phyloP scores from a whole-genome alignment of 495 filamentous ascomycete genomes.

The Xylaria flabelliformis region DNA sequence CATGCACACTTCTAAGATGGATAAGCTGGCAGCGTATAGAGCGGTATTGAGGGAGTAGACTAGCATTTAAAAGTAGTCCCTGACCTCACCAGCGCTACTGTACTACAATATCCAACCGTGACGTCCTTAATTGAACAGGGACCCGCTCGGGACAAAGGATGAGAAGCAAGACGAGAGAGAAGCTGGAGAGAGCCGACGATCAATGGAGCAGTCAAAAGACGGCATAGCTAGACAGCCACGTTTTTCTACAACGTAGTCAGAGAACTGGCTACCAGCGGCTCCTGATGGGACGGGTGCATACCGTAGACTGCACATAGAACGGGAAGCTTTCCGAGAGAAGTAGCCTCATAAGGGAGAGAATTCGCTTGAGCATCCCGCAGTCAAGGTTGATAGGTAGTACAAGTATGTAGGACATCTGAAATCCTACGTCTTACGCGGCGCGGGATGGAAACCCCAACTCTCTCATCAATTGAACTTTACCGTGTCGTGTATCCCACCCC shows the following conservation, averaged over 20 bases:
- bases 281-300: background rate
- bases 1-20: background rate
- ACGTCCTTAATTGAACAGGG: background rate
- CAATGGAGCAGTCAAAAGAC: background rate
- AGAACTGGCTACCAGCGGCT: slow-evolving; percentile 4
- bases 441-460: slow-evolving; percentile 16
- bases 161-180: background rate
- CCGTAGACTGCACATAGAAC: background rate
- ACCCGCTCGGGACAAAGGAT: background rate
- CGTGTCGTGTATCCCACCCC: slow-evolving; percentile 11
- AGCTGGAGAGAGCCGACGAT: slow-evolving; percentile 7
- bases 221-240: background rate
- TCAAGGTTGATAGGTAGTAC: slow-evolving; percentile 6
- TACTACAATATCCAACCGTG: background rate
- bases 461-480: background rate
- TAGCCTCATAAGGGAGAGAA: background rate
- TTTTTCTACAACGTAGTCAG: background rate
- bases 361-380: slow-evolving; percentile 5
- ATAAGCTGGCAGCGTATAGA: background rate
- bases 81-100: background rate
- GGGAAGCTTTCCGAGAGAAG: slow-evolving; percentile 11
- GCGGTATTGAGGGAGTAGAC: background rate
- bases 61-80: background rate
- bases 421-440: slow-evolving; percentile 8
- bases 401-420: slow-evolving; percentile 14